Evolutionary conservation across 2,329 filamentous ascomycete species (phyloP).

Genomic region (Penicillium sp.): DNA sequence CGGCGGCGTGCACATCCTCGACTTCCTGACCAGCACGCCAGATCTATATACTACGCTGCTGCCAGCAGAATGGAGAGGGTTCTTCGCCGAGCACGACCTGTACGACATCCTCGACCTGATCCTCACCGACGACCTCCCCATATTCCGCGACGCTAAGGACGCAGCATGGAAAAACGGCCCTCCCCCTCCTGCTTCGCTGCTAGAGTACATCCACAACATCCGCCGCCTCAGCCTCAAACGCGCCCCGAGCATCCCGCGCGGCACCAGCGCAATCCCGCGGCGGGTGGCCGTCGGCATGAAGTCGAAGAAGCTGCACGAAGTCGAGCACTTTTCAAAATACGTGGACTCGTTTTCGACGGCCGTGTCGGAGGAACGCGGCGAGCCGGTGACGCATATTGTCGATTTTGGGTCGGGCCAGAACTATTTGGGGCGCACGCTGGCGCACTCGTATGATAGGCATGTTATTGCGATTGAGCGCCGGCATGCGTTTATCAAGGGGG

Average conservation of each 20-base stretch:
- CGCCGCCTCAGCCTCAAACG: conserved; percentile 65
- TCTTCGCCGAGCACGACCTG: conserved; percentile 67
- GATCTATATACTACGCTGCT: conserved; percentile 76
- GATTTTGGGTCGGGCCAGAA: conserved; percentile 98
- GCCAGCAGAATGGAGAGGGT: conserved; percentile 75
- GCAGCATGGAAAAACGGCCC: conserved; percentile 41
- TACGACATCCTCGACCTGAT: conserved; percentile 77
- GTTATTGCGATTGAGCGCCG: conserved; percentile 89
- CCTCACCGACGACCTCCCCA: conserved; percentile 68
- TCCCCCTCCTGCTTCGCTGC: conserved; percentile 52
- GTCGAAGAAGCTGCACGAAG: conserved; percentile 91
- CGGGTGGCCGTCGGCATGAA: conserved; percentile 88
- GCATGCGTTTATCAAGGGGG: conserved; percentile 79
- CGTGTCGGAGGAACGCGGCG: conserved; percentile 46
- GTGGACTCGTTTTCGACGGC: conserved; percentile 63
- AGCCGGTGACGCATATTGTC: conserved; percentile 73
- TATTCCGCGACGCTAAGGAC: conserved; percentile 11
- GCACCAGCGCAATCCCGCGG: conserved; percentile 56
- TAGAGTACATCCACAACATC: conserved; percentile 69
- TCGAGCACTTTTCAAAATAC: conserved; percentile 83
- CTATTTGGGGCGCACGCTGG: conserved; percentile 84
- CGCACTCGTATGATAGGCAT: conserved; percentile 77
- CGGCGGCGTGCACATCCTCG: conserved; percentile 92
- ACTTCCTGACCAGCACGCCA: conserved; percentile 85
- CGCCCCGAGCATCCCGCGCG: conserved; percentile 31